Evolutionary conservation across 2,329 filamentous ascomycete species (phyloP).

Genomic region (Fusarium napiforme): DNA sequence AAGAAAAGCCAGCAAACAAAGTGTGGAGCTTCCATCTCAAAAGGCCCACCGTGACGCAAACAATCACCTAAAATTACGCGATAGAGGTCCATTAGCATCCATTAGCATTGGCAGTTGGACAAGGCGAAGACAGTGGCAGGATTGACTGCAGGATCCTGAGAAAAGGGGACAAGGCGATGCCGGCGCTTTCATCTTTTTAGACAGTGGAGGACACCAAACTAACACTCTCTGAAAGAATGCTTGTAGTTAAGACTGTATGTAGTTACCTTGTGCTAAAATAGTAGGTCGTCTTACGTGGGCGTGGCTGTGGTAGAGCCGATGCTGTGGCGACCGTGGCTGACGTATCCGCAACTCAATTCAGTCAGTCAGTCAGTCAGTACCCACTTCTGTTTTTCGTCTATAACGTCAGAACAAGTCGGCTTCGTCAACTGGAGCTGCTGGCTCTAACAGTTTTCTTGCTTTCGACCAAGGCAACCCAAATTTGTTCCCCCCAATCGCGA

Average conservation of each 20-base stretch:
- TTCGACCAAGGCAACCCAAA: too few species aligned
- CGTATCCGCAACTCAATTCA: background rate
- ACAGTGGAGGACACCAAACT: background rate
- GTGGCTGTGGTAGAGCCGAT: constrained; percentile 13
- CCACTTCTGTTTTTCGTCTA: background rate
- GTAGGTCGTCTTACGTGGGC: background rate
- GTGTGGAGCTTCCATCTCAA: background rate
- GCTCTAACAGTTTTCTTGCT: constrained; percentile 1
- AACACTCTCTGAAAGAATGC: background rate
- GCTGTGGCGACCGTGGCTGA: constrained; percentile 15
- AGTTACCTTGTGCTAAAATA: background rate
- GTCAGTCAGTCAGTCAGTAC: background rate
- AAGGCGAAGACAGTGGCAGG: background rate
- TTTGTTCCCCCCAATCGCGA: background rate
- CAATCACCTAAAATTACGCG: constrained; percentile 30
- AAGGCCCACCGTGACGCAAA: constrained; percentile 37
- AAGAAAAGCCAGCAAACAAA: constrained; percentile 9
- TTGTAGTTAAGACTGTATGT: background rate
- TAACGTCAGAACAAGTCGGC: constrained; percentile 28
- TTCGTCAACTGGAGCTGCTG: constrained; percentile 1
- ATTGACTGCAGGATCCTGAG: background rate
- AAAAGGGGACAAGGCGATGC: background rate
- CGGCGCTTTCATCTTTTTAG: background rate
- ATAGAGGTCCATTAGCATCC: background rate
- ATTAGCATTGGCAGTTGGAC: background rate